Base-by-base conservation (phyloP, 441 rosid species). In the Erodium moschatum region DNA sequence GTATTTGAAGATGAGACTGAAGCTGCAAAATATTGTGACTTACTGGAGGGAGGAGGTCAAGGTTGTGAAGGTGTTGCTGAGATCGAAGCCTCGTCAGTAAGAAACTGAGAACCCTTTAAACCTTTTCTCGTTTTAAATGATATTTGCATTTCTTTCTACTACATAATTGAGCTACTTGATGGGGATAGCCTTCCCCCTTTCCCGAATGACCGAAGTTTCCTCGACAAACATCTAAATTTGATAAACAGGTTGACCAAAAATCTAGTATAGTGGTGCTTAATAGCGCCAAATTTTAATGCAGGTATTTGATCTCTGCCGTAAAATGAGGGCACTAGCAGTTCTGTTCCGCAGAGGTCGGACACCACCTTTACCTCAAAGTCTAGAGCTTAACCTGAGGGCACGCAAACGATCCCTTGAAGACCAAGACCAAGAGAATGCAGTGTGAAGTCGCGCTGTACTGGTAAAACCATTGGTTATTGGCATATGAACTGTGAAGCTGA, bases 31-130 rank as follows among this genome's bases (percentile, higher is more conserved):
- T 93, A 93, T 71, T 91, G 97, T 66, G 92, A 91, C 80, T 83
- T 93, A 33, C 82, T 93, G 74, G 89, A 93, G 76, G 98, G 98
- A 74, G 90, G 97, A 72, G 98, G 98, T 66, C 79, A 81, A 86
- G 97, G 92, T 12, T 94, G 98, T 72, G 98, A 94, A 83, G 97
- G 97, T 40, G 85, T 94, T 13, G 97, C 98, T 50, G 97, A 88
- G 86, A 89, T 88, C 18, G 97, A 93, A 54, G 98, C 97, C 67
- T 91, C 96, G 27, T 91, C 92, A 6, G 98, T 91, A 82, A 88
- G 91, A 67, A 73, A 63, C 29, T 2, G 20, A 62, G 40, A n/a
- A 44, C 50, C n/a, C 50, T 33, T n/a, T 12, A 35, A 35, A 35
- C 40, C 9, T 5, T 35, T 35, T 13, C 31, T 65, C 31, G 33